Percentiles rank a stretch among this genome's conserved stretches.
These are phyloP conservation scores for Porodaedalea pini DNA, from an alignment of 1,284 basidiomycete species.

Conservation along the genomic window DNA sequence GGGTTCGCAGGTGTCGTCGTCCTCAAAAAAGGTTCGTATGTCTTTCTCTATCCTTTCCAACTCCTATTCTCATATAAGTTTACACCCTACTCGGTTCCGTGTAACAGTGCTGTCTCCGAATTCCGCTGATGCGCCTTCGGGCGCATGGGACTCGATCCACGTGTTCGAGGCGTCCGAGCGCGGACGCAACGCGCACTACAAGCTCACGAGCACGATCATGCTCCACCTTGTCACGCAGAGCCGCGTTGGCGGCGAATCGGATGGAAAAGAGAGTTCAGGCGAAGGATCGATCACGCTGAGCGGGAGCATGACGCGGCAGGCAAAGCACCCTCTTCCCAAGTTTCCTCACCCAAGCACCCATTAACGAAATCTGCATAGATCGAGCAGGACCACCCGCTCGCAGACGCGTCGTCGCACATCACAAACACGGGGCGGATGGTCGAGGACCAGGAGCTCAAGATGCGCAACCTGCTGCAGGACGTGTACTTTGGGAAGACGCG, in stretches of 20 bases:
- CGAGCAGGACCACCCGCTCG: slow-evolving; percentile 82
- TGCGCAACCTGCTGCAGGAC: slow-evolving; percentile 93
- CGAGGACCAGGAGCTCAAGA: slow-evolving; percentile 99
- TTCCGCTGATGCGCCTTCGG: slow-evolving; percentile 57
- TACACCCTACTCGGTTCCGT: too few species aligned
- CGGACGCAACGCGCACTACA: slow-evolving; percentile 91
- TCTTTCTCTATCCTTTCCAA: background rate
- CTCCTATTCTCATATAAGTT: background rate
- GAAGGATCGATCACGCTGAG: slow-evolving; percentile 82
- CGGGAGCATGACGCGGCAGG: slow-evolving; percentile 97
- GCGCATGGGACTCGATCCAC: slow-evolving; percentile 98
- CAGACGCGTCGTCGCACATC: slow-evolving; percentile 79
- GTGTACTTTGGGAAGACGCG: slow-evolving; percentile 99
- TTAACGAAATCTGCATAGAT: slow-evolving; percentile 45
- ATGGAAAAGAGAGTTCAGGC: slow-evolving; percentile 40
- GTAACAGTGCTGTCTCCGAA: slow-evolving; percentile 61
- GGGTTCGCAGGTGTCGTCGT: slow-evolving; percentile 96
- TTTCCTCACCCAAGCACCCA: background rate
- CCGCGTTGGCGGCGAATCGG: slow-evolving; percentile 30
- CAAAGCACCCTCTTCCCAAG: slow-evolving; percentile 34
- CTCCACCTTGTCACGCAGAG: slow-evolving; percentile 79
- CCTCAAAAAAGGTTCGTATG: slow-evolving; percentile 87
- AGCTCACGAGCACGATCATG: slow-evolving; percentile 97
- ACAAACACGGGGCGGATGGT: slow-evolving; percentile 91
- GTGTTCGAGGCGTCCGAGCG: slow-evolving; percentile 94